Base-by-base conservation (phyloP, 768 basidiomycete genomes). In the Phaffia australis region DNA sequence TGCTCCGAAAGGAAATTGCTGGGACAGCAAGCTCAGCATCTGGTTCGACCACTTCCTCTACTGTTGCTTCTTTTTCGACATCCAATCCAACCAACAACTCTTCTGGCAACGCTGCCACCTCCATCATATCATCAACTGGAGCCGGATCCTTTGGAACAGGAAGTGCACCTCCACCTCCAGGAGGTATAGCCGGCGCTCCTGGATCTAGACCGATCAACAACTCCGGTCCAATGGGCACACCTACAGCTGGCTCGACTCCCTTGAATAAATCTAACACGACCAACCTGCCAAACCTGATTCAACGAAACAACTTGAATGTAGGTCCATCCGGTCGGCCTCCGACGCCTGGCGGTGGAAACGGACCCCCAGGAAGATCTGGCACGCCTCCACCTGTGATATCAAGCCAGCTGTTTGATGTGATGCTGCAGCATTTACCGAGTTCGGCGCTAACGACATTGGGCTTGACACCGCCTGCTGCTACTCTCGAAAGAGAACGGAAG, bases 361-460 rank as follows among this genome's bases (percentile, higher is more conserved):
- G 55, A 21, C 3, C 49, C 19, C 48, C 18, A 52, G 35, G 64
- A 25, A 21, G 29, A 62, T 35, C 30, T n/a, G 32, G 21, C 47
- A 46, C 52, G 23, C 35, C 35, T 42, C 63, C 15, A 25, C 63
- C n/a, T 29, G 56, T 32, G 56, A 57, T 42, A 42, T 57, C 56
- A 57, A 57, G 56, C 23, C 18, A 29, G 27, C 60, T 69, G 18
- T 69, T 52, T 58, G 59, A 69, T 52, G 47, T 64, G 32, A 56
- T 69, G 23, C 67, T 69, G 1, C 60, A 69, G 32, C 57, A 56
- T 30, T 56, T 69, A 25, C 67, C 67, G 2, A 56, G 62, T 25
- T 23, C 62, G 2, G 42, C 66, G 3, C 60, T 67, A 11, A 32
- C 49, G 16, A 46, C 60, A 27, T 56, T 67, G 7, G 59, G 59